Conservation (phyloP, 1,284 basidiomycete species). For the Butyriboletus appendiculatus region DNA sequence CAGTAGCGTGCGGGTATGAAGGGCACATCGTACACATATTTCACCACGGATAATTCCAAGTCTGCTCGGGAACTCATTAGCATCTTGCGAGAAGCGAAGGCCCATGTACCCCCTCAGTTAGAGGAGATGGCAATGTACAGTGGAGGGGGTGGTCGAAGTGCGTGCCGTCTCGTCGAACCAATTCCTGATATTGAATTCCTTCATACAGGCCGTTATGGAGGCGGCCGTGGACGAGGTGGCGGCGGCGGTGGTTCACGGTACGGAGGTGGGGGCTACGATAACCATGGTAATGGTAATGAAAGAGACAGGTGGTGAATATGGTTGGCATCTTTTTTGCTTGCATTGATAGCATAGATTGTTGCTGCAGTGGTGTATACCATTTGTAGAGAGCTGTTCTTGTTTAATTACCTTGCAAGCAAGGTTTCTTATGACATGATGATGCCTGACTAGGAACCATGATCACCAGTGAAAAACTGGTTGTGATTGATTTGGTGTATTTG, state of each 20-base stretch:
- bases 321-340: slow-evolving; percentile 6
- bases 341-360: slow-evolving; percentile 25
- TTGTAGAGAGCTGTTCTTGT: slow-evolving; percentile 23
- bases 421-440: background rate
- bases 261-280: slow-evolving; percentile 26
- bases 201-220: slow-evolving; percentile 58
- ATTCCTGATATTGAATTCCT: slow-evolving; percentile 5
- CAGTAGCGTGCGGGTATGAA: slow-evolving; percentile 82
- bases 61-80: slow-evolving; percentile 88
- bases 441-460: too few relatives aligned
- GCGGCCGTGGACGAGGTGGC: slow-evolving; percentile 51
- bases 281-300: slow-evolving; percentile 22
- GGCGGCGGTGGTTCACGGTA: slow-evolving; percentile 32
- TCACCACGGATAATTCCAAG: slow-evolving; percentile 94
- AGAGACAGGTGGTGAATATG: slow-evolving; percentile 27
- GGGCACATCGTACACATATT: slow-evolving; percentile 95
- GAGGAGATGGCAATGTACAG: slow-evolving; percentile 93
- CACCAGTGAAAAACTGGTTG: too few relatives aligned
- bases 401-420: slow-evolving; percentile 7
- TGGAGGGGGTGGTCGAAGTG: slow-evolving; percentile 75
- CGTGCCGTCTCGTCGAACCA: slow-evolving; percentile 22
- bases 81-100: slow-evolving; percentile 91
- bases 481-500: too few relatives aligned
- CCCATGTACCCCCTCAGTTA: slow-evolving; percentile 84
- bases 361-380: slow-evolving; percentile 28